phyloP scores from a whole-genome alignment of 805 yeast genomes.

The Zygotorulaspora florentina region DNA sequence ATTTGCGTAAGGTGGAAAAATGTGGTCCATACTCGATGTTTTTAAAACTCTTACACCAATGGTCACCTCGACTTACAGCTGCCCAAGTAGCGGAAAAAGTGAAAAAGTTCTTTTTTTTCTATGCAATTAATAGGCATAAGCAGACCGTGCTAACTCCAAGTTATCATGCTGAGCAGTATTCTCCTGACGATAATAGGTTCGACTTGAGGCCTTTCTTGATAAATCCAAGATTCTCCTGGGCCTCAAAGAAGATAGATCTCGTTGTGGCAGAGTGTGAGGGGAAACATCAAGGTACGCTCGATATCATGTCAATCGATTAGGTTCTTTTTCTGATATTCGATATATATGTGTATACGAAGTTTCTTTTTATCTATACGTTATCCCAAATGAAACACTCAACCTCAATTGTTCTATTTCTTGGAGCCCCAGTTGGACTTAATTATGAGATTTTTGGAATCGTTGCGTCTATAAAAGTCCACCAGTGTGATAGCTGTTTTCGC shows the following conservation, averaged over 20 bases:
- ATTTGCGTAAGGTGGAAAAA: slow-evolving; percentile 83
- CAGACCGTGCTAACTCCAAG: slow-evolving; percentile 97
- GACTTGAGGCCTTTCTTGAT: slow-evolving; percentile 95
- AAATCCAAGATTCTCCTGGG: slow-evolving; percentile 85
- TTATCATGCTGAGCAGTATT: slow-evolving; percentile 96
- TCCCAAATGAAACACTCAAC: neutral
- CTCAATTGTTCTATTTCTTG: slow-evolving; percentile 1
- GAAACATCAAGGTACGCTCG: slow-evolving; percentile 20
- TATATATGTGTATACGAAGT: neutral
- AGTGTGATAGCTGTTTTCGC: slow-evolving; percentile 55
- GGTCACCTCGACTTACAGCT: slow-evolving; percentile 85
- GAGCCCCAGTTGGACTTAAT: slow-evolving; percentile 42
- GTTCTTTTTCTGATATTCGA: neutral
- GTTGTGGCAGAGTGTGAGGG: slow-evolving; percentile 58
- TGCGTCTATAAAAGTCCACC: slow-evolving; percentile 44
- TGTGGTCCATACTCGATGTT: slow-evolving; percentile 98
- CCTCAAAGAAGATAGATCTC: slow-evolving; percentile 80
- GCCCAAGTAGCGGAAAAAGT: slow-evolving; percentile 88
- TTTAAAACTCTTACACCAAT: slow-evolving; percentile 79
- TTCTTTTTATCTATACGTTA: neutral
- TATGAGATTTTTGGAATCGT: slow-evolving; percentile 33
- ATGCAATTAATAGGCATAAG: slow-evolving; percentile 94
- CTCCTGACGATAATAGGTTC: slow-evolving; percentile 96
- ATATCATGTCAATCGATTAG: slow-evolving; percentile 33
- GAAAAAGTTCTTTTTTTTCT: slow-evolving; percentile 85